Conservation (phyloP, 129 eudicot species). For the Heracleum sosnowskyi region DNA sequence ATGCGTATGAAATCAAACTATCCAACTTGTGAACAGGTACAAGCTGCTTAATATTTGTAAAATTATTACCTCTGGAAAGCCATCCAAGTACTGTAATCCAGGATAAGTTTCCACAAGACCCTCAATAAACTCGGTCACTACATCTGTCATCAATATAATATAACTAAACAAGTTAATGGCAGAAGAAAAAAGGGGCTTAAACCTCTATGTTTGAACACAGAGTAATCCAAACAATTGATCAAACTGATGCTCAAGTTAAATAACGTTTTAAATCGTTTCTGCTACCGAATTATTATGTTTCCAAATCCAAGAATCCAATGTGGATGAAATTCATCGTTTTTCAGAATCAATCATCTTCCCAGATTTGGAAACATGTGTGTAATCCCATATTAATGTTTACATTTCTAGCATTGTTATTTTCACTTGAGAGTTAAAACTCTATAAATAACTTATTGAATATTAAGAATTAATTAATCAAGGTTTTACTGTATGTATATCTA, state of each 20-base stretch:
- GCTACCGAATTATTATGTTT: background rate
- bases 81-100: constrained; percentile 95
- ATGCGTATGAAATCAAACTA: background rate
- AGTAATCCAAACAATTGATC: background rate
- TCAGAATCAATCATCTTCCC: background rate
- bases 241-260: background rate
- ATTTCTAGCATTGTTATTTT: too few relatives aligned
- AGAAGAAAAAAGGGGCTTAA: background rate
- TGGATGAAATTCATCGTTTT: background rate
- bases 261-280: background rate
- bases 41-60: background rate
- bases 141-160: constrained; percentile 46
- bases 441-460: too few relatives aligned
- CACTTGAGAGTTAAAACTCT: too few relatives aligned
- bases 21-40: background rate
- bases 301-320: background rate
- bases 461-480: too few relatives aligned
- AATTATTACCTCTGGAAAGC: constrained; percentile 70
- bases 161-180: background rate
- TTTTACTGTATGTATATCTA: too few relatives aligned
- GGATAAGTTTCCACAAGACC: constrained; percentile 98
- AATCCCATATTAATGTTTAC: background rate
- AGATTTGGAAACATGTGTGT: background rate
- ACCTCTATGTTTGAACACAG: background rate
- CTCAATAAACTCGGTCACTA: constrained; percentile 93